phyloP scores from a whole-genome alignment of 2,329 filamentous ascomycete species.

The Furcasterigmium sp. region DNA sequence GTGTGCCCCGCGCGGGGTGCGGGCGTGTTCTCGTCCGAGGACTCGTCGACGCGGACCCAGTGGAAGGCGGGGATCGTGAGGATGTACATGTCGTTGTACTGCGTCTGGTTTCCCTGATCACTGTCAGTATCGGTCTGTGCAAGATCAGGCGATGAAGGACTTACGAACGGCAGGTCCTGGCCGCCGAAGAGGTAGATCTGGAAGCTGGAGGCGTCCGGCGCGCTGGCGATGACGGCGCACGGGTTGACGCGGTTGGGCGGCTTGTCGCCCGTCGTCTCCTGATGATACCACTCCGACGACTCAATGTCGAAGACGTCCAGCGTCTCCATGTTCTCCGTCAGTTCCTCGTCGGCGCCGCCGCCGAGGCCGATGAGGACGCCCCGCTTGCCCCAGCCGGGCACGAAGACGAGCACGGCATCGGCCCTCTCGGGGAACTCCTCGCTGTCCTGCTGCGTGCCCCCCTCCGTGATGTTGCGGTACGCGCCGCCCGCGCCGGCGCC shows the following conservation, averaged over 20 bases:
- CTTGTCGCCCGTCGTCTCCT: conserved; percentile 58
- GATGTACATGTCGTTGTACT: conserved; percentile 72
- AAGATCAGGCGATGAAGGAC: conserved; percentile 9
- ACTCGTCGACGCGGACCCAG: conserved; percentile 58
- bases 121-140: conserved; percentile 8
- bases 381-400: conserved; percentile 67
- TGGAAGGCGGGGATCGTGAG: conserved; percentile 67
- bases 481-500: conserved; percentile 57
- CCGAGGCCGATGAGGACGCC: conserved; percentile 69
- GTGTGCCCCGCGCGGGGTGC: conserved; percentile 61
- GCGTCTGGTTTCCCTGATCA: conserved; percentile 37
- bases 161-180: conserved; percentile 62
- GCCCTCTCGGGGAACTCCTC: conserved; percentile 66
- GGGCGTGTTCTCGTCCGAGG: conserved; percentile 40
- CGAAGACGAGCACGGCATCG: conserved; percentile 66
- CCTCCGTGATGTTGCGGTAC: conserved; percentile 71
- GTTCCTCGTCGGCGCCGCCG: conserved; percentile 64
- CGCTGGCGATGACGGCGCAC: conserved; percentile 63
- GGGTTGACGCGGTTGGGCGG: conserved; percentile 66
- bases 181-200: conserved; percentile 77
- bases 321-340: conserved; percentile 46
- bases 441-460: conserved; percentile 53
- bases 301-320: conserved; percentile 75
- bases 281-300: conserved; percentile 67
- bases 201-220: conserved; percentile 67